Conservation (phyloP, 2,329 filamentous ascomycete species). For the Monilinia fructicola region DNA sequence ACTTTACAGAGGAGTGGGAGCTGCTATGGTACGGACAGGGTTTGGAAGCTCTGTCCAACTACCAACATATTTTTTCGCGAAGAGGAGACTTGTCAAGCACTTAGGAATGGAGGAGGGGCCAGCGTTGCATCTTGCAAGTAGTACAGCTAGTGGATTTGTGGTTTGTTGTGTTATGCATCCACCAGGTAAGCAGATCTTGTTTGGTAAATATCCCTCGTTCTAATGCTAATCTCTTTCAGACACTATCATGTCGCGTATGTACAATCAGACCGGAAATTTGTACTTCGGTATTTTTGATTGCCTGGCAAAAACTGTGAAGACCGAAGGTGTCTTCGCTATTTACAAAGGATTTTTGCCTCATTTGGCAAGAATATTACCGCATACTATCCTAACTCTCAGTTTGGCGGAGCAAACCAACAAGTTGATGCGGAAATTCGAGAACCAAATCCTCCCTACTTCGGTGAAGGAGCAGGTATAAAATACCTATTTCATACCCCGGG, state of each 20-base stretch:
- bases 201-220: neutral
- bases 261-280: constrained; percentile 98
- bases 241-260: constrained; percentile 97
- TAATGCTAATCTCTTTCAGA: constrained; percentile 50
- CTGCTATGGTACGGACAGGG: constrained; percentile 93
- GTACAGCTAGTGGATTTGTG: constrained; percentile 87
- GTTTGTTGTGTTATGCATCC: constrained; percentile 99
- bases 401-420: constrained; percentile 98
- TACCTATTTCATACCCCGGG: neutral
- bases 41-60: constrained; percentile 95
- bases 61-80: constrained; percentile 97
- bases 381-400: constrained; percentile 90
- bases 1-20: constrained; percentile 84
- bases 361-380: constrained; percentile 87
- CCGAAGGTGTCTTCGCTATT: constrained; percentile 86
- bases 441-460: constrained; percentile 50
- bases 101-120: constrained; percentile 88
- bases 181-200: constrained; percentile 59
- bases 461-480: constrained; percentile 35
- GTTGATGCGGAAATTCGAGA: constrained; percentile 77
- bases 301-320: constrained; percentile 83
- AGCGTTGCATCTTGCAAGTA: constrained; percentile 83
- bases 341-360: constrained; percentile 99
- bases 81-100: constrained; percentile 78
- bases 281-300: constrained; percentile 94